Base-by-base conservation (phyloP, 768 basidiomycete species). In the Mycena alexandri region DNA sequence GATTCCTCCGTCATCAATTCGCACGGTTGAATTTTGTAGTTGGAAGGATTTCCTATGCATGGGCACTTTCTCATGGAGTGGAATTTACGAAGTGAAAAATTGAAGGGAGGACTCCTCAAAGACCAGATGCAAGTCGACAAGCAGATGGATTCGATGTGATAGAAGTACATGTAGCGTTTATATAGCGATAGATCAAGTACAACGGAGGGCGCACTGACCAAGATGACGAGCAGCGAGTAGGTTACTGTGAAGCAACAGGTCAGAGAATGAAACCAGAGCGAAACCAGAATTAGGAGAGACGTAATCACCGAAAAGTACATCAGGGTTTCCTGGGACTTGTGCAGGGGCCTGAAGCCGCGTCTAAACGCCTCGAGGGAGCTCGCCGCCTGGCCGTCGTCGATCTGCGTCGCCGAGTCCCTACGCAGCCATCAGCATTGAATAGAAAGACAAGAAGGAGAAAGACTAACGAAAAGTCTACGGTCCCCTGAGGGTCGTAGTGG, bases 401-500 rank as follows among this genome's bases (percentile, higher is more conserved):
- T 64, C 33, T 85, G 81, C 2, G 87, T 88, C n/a, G 81, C 85
- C 0, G 86, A 82, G 14, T 91, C 91, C 0, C 88, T 87, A 38
- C 2, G 38, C 11, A 38, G 38, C 14, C 38, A 14, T 38, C 38
- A 38, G 38, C 38, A 29, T 29, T 29, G 29, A 29, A 6, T 29
- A 29, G 38, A 38, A 14, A 12, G 38, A 11, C 38, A 38, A 9
- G 10, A 38, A 38, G 11, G 10, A 38, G 38, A 38, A 9, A 38
- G 9, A 38, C 38, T 38, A 11, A 38, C 38, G 38, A 38, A 66
- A 90, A 83, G 70, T 90, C 86, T 0, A 92, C 69, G 8, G 79
- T 75, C n/a, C 80, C 81, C 21, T 83, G 79, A 1, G 93, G 92
- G 63, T 90, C 87, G 71, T 91, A 94, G 71, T 94, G 93, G 71